These are phyloP conservation scores for Coemansia sp. DNA, from an alignment of 371 early-diverging fungal genomes.

Conservation along the genomic window DNA sequence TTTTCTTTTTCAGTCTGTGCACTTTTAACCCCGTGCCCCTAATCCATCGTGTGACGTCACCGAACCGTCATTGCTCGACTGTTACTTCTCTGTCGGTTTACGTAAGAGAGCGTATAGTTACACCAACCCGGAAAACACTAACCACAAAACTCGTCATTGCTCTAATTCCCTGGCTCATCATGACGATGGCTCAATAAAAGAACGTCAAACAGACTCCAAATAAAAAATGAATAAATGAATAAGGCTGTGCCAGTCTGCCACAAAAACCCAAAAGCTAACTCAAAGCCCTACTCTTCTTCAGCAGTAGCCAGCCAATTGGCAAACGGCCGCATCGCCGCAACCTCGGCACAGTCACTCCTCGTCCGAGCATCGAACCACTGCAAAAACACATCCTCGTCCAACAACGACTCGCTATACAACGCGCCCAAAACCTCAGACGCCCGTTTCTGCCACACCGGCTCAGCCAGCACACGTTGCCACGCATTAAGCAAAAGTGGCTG, in stretches of 20 bases:
- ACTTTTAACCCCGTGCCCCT: not conserved
- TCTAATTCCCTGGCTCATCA: too few species aligned
- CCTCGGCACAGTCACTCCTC: slow-evolving; percentile 9
- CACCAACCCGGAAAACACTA: too few species aligned
- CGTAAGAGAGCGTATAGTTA: too few species aligned
- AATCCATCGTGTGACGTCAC: slow-evolving; percentile 1
- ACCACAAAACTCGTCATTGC: too few species aligned
- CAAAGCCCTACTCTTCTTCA: slow-evolving; percentile 30
- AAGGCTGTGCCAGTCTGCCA: too few species aligned
- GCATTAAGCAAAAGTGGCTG: slow-evolving; percentile 43
- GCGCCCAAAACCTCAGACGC: slow-evolving; percentile 42
- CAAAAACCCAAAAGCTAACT: too few species aligned
- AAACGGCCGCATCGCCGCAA: slow-evolving; percentile 38
- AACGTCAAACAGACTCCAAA: not conserved
- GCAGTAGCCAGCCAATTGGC: slow-evolving; percentile 45
- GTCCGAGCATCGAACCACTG: slow-evolving; percentile 28
- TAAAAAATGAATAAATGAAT: not conserved
- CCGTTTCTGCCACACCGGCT: slow-evolving; percentile 38
- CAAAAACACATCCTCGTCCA: slow-evolving; percentile 39
- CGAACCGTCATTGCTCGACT: not conserved
- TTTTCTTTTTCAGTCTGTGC: too few species aligned
- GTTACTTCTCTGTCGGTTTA: not conserved
- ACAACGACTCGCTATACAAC: slow-evolving; percentile 33
- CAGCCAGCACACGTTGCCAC: slow-evolving; percentile 37
- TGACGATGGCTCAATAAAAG: too few species aligned